Evolutionary conservation across 2,329 filamentous ascomycete species (phyloP), one percentile per base, ranked within the genome.

Genomic region (Dactylella cylindrospora): DNA sequence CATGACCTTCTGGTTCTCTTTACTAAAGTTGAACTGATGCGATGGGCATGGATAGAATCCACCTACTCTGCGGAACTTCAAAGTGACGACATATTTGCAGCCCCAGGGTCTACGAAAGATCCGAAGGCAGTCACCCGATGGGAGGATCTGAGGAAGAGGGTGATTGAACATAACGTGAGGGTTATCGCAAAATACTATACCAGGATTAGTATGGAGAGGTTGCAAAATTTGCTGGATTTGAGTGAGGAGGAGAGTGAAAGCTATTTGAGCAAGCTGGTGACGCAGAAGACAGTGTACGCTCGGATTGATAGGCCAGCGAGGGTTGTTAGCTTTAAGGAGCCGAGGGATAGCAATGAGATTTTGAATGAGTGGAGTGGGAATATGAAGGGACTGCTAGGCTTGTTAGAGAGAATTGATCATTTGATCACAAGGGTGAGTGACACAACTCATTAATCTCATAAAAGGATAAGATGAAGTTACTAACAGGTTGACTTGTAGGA

Each of bases 141-240:
- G 90, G 81, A 93, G 72, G 93, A 96, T 72, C 78, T 98, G 66
- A 88, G 93, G 70, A 97, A 97, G 80, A 90, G 93, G 47, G 93
- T 98, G 65, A 98, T 98, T 70, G 93, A 98, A 78, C 93, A 98
- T 77, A 98, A 98, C 68, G 91, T 98, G 47, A 88, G 93, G 46
- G 93, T 98, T 1, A 83, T 98, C 29, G 93, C 93, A 69, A 95
- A 95, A 76, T 98, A 98, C 79, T 98, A 98, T 77, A 98, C 93
- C 17, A 88, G 93, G 69, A 95, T 98, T 72, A 85, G 89, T 73
- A 93, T 96, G 80, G 83, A 84, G 66, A 88, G 93, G 26, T 79
- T 98, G 64, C 95, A 90, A 5, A 81, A 93, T 73, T 82, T 98
- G 23, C 83, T 98, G 53, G 93, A 98, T 72, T 79, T 98, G 67